These are phyloP conservation scores for Phellopilus nigrolimitatus DNA, from an alignment of 1,284 basidiomycete genomes.

Conservation along the genomic window DNA sequence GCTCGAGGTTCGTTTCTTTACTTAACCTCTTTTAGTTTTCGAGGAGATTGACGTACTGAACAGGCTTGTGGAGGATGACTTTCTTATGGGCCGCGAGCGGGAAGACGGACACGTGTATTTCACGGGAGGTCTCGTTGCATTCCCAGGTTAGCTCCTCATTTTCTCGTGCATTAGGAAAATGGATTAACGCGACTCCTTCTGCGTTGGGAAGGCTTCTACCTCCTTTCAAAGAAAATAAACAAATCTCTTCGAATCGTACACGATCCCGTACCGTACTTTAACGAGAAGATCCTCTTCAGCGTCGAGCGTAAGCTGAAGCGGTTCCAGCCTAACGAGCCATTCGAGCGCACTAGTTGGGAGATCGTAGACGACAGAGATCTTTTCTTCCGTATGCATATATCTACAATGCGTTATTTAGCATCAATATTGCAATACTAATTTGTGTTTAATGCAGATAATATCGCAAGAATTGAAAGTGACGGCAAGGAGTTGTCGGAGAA, in stretches of 20 bases:
- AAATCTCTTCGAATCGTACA: constrained; percentile 33
- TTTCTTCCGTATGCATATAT: constrained; percentile 29
- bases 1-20: constrained; percentile 24
- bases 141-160: constrained; percentile 28
- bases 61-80: constrained; percentile 38
- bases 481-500: constrained; percentile 25
- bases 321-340: constrained; percentile 34
- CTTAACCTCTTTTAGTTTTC: background rate
- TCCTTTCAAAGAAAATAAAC: constrained; percentile 35
- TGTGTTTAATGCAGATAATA: constrained; percentile 26
- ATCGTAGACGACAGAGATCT: constrained; percentile 37
- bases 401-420: background rate
- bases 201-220: constrained; percentile 31
- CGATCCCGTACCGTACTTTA: constrained; percentile 36
- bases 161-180: background rate
- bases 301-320: constrained; percentile 39
- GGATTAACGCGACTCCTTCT: background rate
- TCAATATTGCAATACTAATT: background rate
- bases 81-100: constrained; percentile 36
- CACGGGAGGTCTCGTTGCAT: constrained; percentile 35
- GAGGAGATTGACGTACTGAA: background rate
- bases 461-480: constrained; percentile 23
- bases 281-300: constrained; percentile 36
- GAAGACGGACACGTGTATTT: constrained; percentile 37
- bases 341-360: constrained; percentile 39